phyloP scores from a whole-genome alignment of 495 filamentous ascomycete genomes.

The Echria macrotheca region DNA sequence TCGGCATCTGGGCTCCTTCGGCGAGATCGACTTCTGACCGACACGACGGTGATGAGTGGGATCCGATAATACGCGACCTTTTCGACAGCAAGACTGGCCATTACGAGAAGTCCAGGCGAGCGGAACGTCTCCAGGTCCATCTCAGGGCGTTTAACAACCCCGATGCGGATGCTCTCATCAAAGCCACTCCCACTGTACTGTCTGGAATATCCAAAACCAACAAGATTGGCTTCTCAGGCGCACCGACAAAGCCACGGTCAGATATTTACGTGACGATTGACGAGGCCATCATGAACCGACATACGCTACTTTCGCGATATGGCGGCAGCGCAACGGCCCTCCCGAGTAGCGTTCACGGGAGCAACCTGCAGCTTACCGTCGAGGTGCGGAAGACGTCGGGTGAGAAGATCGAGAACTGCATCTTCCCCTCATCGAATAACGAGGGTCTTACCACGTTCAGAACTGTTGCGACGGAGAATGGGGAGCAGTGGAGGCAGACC shows the following conservation, averaged over 20 bases:
- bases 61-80: constrained; percentile 67
- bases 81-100: constrained; percentile 65
- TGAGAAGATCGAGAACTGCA: constrained; percentile 77
- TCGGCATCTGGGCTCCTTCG: constrained; percentile 72
- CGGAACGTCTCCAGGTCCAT: constrained; percentile 70
- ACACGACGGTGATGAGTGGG: constrained; percentile 63
- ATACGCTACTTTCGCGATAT: constrained; percentile 75
- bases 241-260: constrained; percentile 76
- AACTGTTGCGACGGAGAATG: constrained; percentile 71
- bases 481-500: constrained; percentile 79
- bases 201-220: constrained; percentile 72
- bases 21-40: constrained; percentile 39
- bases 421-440: constrained; percentile 78
- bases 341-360: constrained; percentile 52
- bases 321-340: constrained; percentile 69
- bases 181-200: constrained; percentile 80
- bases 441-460: constrained; percentile 76
- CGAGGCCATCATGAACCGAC: constrained; percentile 65
- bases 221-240: constrained; percentile 93
- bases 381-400: constrained; percentile 76
- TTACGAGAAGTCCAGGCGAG: constrained; percentile 63
- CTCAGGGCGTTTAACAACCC: constrained; percentile 67
- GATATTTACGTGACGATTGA: constrained; percentile 91
- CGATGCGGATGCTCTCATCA: constrained; percentile 74
- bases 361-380: constrained; percentile 80